Conservation (phyloP, 768 basidiomycete genomes). For the Boletus rufocinnamomeus region DNA sequence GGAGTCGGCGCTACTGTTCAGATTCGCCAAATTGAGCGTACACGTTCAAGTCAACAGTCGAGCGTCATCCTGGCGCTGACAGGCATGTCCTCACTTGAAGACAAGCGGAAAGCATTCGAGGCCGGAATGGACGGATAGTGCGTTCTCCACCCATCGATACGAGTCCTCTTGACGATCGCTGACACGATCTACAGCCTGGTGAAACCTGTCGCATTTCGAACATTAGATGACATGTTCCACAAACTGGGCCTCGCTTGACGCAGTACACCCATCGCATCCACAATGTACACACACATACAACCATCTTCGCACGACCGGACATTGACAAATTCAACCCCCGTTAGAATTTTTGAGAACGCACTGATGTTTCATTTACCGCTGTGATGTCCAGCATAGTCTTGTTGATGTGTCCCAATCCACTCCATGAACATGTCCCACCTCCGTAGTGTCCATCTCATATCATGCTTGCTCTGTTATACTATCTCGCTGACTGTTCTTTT, state of each 20-base stretch:
- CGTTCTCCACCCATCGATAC: conserved; percentile 36
- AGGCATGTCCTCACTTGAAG: conserved; percentile 91
- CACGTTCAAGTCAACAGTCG: conserved; percentile 32
- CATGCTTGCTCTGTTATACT: conserved; percentile 11
- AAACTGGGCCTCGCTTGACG: conserved; percentile 58
- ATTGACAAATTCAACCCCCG: conserved; percentile 9
- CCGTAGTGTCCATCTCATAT: conserved; percentile 1
- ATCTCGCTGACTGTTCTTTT: background rate
- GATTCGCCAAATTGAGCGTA: conserved; percentile 74
- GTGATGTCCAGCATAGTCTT: conserved; percentile 4
- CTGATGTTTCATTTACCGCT: background rate
- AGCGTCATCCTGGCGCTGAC: conserved; percentile 84
- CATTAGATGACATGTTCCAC: conserved; percentile 79
- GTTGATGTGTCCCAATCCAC: conserved; percentile 13
- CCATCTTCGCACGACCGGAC: conserved; percentile 14
- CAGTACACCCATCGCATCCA: conserved; percentile 11
- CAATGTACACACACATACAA: conserved; percentile 9
- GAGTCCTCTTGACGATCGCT: background rate
- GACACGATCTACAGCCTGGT: conserved; percentile 59
- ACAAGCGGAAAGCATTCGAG: conserved; percentile 88
- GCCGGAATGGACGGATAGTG: conserved; percentile 96
- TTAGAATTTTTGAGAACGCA: conserved; percentile 8
- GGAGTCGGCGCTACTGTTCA: conserved; percentile 81
- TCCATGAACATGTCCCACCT: conserved; percentile 1
- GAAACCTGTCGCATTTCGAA: conserved; percentile 95